Percentiles rank a stretch among this genome's conserved stretches.
phyloP scores from a whole-genome alignment of 2,329 filamentous ascomycete species.

The Fusarium fujikuroi region DNA sequence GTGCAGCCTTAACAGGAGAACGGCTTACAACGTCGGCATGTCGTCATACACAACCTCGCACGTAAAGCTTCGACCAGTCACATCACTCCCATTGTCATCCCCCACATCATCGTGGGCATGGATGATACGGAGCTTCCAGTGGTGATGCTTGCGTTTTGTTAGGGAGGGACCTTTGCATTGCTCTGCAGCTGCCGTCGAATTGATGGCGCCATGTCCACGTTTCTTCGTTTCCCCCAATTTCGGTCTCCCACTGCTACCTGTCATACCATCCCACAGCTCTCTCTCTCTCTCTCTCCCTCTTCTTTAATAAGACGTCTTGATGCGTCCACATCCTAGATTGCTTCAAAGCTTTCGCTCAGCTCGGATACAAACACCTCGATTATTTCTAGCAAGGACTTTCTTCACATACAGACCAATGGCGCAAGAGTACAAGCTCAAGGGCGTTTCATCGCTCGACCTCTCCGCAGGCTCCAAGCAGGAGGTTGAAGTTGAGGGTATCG shows the following conservation, averaged over 20 bases:
- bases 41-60: constrained; percentile 33
- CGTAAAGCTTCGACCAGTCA: constrained; percentile 36
- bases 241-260: constrained; percentile 2
- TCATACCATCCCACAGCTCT: background rate
- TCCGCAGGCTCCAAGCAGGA: constrained; percentile 87
- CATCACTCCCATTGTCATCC: constrained; percentile 40
- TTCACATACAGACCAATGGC: constrained; percentile 56
- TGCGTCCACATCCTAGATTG: constrained; percentile 28
- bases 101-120: constrained; percentile 40
- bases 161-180: background rate
- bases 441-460: constrained; percentile 77
- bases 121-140: constrained; percentile 29
- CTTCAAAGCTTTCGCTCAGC: constrained; percentile 24
- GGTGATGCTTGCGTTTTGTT: constrained; percentile 29
- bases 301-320: constrained; percentile 25
- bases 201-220: constrained; percentile 28
- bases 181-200: background rate
- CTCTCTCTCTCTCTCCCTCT: background rate
- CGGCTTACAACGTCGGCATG: constrained; percentile 19
- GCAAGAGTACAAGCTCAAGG: constrained; percentile 78
- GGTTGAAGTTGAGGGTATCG: constrained; percentile 88
- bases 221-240: constrained; percentile 20
- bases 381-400: constrained; percentile 30
- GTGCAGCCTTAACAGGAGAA: constrained; percentile 1
- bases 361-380: constrained; percentile 20